Conservation (phyloP, 768 basidiomycete species). For the Rhizopogon sp. region DNA sequence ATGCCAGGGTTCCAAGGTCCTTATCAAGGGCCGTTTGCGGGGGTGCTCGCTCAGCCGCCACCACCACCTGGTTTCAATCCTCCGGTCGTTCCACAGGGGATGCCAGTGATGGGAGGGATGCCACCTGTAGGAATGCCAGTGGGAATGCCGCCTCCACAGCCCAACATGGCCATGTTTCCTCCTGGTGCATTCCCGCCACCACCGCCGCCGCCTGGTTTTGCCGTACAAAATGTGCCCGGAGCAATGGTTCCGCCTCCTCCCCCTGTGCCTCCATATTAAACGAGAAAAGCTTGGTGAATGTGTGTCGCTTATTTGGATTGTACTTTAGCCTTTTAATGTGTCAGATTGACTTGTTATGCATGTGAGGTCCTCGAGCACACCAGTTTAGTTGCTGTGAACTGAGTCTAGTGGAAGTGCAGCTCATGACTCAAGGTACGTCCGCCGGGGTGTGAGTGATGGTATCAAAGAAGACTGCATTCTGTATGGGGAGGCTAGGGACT, state of each 20-base stretch:
- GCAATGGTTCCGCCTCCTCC: conserved; percentile 42
- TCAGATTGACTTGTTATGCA: not conserved
- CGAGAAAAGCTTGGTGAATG: not conserved
- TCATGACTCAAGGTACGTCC: not conserved
- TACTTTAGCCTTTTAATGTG: not conserved
- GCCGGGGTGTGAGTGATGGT: not conserved
- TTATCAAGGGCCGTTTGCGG: conserved; percentile 92
- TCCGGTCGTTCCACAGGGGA: conserved; percentile 48
- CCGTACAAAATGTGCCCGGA: conserved; percentile 38
- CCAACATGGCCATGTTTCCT: conserved; percentile 43
- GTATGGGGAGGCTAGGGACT: no score
- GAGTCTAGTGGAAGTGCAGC: not conserved
- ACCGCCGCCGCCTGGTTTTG: conserved; percentile 58
- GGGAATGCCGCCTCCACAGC: conserved; percentile 32
- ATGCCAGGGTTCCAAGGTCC: conserved; percentile 71
- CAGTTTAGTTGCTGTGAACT: not conserved
- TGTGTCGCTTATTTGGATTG: not conserved
- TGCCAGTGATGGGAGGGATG: conserved; percentile 32
- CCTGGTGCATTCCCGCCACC: conserved; percentile 52
- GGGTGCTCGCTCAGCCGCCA: conserved; percentile 75
- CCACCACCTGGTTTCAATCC: conserved; percentile 78
- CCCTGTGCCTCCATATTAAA: conserved; percentile 30
- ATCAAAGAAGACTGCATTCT: no score
- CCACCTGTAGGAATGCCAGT: conserved; percentile 28
- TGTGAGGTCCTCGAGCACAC: not conserved